These are phyloP conservation scores for Stephania yunnanensis DNA, from an alignment of 164 flowering plant species.

Conservation along the genomic window DNA sequence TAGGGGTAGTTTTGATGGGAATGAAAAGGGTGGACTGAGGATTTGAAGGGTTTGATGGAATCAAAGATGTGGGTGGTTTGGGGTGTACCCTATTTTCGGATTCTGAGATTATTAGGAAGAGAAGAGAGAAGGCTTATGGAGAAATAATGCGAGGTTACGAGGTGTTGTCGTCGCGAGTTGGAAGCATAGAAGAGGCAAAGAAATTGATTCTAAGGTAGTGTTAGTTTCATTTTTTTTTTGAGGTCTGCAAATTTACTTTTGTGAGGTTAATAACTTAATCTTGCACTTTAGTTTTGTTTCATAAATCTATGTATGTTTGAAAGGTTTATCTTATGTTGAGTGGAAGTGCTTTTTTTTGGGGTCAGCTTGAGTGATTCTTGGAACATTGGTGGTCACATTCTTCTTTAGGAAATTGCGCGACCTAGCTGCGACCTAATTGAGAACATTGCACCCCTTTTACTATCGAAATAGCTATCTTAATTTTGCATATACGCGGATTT, in stretches of 20 bases:
- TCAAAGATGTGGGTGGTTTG: slow-evolving; percentile 6
- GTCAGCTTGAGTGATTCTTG: background rate
- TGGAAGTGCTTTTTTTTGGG: background rate
- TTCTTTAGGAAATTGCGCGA: no score
- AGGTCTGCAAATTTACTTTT: background rate
- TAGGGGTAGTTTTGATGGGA: background rate
- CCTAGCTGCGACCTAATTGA: no score
- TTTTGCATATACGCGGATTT: no score
- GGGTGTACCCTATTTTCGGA: slow-evolving; percentile 16
- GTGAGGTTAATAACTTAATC: background rate
- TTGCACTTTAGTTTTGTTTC: background rate
- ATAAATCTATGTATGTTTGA: background rate
- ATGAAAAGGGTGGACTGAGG: slow-evolving; percentile 8
- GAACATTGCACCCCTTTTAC: no score
- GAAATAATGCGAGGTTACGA: slow-evolving; percentile 38
- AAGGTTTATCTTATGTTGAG: background rate
- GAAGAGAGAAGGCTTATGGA: slow-evolving; percentile 16
- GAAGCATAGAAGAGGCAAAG: slow-evolving; percentile 32
- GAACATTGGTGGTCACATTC: background rate
- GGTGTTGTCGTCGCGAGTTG: slow-evolving; percentile 15
- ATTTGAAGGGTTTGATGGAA: slow-evolving; percentile 7
- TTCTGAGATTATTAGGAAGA: slow-evolving; percentile 23
- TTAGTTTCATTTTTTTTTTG: background rate
- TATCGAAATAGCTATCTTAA: no score
- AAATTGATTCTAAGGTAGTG: slow-evolving; percentile 43